These are phyloP conservation scores for Hypoxylon rickii DNA, from an alignment of 495 filamentous ascomycete genomes.

Conservation along the genomic window DNA sequence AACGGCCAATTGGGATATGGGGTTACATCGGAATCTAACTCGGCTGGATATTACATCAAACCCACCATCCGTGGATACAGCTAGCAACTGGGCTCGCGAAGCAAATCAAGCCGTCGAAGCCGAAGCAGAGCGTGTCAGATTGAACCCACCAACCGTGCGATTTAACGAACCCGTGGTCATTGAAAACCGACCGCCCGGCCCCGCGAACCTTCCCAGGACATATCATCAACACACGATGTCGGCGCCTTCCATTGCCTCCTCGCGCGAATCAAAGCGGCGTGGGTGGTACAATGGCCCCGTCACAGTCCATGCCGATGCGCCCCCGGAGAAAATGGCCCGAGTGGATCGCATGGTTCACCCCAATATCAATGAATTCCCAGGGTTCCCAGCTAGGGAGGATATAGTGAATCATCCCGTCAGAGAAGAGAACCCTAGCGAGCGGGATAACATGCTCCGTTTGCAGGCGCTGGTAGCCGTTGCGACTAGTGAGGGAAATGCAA, in stretches of 20 bases:
- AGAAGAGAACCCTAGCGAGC: conserved; percentile 39
- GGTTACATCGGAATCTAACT: conserved; percentile 72
- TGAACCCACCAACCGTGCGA: conserved; percentile 46
- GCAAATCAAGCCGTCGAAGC: conserved; percentile 54
- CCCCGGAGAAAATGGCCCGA: conserved; percentile 45
- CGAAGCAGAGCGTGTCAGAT: conserved; percentile 48
- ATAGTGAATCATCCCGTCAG: conserved; percentile 15
- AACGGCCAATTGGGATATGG: conserved; percentile 74
- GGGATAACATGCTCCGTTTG: conserved; percentile 63
- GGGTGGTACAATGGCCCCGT: conserved; percentile 71
- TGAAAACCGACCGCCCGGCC: conserved; percentile 11
- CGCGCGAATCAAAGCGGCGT: conserved; percentile 65
- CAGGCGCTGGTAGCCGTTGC: conserved; percentile 90
- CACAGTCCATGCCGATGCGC: conserved; percentile 38
- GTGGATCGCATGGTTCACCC: conserved; percentile 56
- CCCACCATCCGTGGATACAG: conserved; percentile 59
- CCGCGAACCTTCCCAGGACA: conserved; percentile 19
- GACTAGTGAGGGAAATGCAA: conserved; percentile 74
- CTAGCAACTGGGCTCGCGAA: conserved; percentile 55
- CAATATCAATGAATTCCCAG: conserved; percentile 50
- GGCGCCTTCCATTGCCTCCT: conserved; percentile 53
- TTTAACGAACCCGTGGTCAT: conserved; percentile 46
- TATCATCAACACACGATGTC: conserved; percentile 57
- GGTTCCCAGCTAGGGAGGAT: conserved; percentile 48
- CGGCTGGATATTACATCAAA: conserved; percentile 71